Base-by-base conservation (phyloP, 2,329 filamentous ascomycete genomes). In the Zymoseptoria passerinii region DNA sequence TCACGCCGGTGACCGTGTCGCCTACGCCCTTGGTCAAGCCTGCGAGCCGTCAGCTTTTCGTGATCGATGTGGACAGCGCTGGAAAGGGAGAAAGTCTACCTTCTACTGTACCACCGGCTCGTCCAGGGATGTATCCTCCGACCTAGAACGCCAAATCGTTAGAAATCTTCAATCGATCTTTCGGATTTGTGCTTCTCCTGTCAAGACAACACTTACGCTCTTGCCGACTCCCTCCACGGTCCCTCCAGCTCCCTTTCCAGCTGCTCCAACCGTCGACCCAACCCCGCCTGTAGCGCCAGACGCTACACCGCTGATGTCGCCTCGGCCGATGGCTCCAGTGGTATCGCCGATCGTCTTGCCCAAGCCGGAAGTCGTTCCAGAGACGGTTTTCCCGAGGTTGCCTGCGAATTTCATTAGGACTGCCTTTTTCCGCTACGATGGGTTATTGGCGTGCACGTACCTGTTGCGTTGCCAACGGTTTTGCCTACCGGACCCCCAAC, bases 271-370 rank as follows among this genome's bases (percentile, higher is more conserved):
- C 0, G 74, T 76, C 27, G 73, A 70, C 49, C 61, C 76, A 63
- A 69, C 59, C 13, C 71, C 70, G 1, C 64, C 67, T 1, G 71
- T 72, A 18, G 72, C 69, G 1, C 75, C 76, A 1, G 67, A 68
- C 5, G 71, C 72, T 2, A 70, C 70, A 0, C 75, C 75, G 53
- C 67, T 71, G 16, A 74, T 61, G 64, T 78, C 75, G 1, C 75
- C 76, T 56, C 69, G 72, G 1, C 74, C 74, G n/a, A 77, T 54
- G 5, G 75, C 75, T 2, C 69, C 67, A 1, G 75, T 76, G 0
- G 76, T 78, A 59, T 77, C 76, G 13, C 71, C 73, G 3, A 76
- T 72, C 0, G 75, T 77, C 4, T 72, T 71, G 29, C 76, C 74
- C 5, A 77, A 57, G 0, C 76, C 75, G 53, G 72, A 73, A 2